These are phyloP conservation scores for Raphanus hybrid DNA, from an alignment of 441 rosid species.

Conservation along the genomic window DNA sequence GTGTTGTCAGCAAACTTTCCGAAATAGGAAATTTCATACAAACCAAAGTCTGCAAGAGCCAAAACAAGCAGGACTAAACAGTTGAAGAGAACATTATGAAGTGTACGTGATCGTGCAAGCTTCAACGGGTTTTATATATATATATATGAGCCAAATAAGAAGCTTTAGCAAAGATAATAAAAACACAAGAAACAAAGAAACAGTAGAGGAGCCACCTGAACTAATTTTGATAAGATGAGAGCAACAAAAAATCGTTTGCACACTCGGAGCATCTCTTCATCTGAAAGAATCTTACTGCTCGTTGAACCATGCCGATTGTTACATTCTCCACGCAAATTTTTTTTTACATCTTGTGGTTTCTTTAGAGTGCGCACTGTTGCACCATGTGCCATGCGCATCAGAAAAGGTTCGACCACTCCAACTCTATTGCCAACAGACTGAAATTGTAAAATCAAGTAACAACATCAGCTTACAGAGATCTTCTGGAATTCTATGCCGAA, in stretches of 20 bases:
- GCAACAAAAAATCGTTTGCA: conserved; percentile 97
- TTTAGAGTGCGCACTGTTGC: conserved; percentile 68
- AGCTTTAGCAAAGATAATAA: conserved; percentile 7
- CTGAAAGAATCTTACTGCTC: conserved; percentile 58
- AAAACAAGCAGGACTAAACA: conserved; percentile 27
- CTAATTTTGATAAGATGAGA: conserved; percentile 92
- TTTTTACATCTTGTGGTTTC: conserved; percentile 51
- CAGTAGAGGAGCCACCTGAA: conserved; percentile 63
- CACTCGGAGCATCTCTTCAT: conserved; percentile 82
- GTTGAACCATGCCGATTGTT: conserved; percentile 50
- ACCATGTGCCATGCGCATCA: conserved; percentile 99
- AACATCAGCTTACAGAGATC: conserved; percentile 26
- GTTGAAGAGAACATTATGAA: conserved; percentile 15
- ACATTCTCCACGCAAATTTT: conserved; percentile 51
- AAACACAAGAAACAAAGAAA: conserved; percentile 14
- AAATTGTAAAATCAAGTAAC: conserved; percentile 42
- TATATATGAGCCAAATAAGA: conserved; percentile 23
- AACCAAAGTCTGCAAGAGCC: conserved; percentile 18
- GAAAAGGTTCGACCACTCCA: conserved; percentile 93
- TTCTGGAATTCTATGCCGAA: conserved; percentile 20
- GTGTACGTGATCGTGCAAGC: conserved; percentile 29
- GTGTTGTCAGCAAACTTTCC: not conserved
- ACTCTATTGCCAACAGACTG: conserved; percentile 98
- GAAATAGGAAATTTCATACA: conserved; percentile 10
- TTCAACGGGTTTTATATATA: conserved; percentile 13